Evolutionary conservation across 2,329 filamentous ascomycete species (phyloP).

Genomic region (Apiospora sp.): DNA sequence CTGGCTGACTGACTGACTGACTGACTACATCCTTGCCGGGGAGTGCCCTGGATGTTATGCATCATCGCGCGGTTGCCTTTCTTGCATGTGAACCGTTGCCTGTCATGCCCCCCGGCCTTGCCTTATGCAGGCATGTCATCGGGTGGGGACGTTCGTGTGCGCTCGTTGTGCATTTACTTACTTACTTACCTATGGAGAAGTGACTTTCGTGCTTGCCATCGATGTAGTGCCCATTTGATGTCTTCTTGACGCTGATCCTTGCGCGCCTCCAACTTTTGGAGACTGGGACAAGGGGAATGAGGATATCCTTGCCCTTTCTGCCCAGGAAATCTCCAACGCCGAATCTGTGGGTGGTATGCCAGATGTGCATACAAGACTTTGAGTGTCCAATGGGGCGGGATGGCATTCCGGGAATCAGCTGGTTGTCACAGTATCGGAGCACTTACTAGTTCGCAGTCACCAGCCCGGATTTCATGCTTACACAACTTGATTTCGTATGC

Average conservation of each 20-base stretch:
- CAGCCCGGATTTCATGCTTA: background rate
- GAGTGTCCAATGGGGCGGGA: background rate
- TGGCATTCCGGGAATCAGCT: background rate
- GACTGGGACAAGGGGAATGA: too few species aligned
- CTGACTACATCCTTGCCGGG: background rate
- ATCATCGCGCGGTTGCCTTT: slow-evolving; percentile 11
- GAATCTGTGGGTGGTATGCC: background rate
- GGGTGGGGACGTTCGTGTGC: slow-evolving; percentile 8
- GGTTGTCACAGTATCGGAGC: background rate
- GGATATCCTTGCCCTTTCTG: background rate
- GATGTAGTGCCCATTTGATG: background rate
- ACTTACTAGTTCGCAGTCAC: too few species aligned
- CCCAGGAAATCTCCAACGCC: background rate
- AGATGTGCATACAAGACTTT: background rate
- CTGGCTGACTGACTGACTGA: too few species aligned
- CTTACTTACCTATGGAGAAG: background rate
- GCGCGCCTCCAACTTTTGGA: too few species aligned
- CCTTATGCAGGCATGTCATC: slow-evolving; percentile 4
- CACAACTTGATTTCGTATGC: background rate
- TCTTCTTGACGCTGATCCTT: background rate
- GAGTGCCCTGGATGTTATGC: slow-evolving; percentile 3
- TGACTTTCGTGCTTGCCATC: background rate
- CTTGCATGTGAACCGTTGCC: slow-evolving; percentile 1
- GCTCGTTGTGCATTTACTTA: background rate
- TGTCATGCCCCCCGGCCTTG: background rate